phyloP scores from a whole-genome alignment of 2,329 filamentous ascomycete genomes.

The Diaporthe ilicicola region DNA sequence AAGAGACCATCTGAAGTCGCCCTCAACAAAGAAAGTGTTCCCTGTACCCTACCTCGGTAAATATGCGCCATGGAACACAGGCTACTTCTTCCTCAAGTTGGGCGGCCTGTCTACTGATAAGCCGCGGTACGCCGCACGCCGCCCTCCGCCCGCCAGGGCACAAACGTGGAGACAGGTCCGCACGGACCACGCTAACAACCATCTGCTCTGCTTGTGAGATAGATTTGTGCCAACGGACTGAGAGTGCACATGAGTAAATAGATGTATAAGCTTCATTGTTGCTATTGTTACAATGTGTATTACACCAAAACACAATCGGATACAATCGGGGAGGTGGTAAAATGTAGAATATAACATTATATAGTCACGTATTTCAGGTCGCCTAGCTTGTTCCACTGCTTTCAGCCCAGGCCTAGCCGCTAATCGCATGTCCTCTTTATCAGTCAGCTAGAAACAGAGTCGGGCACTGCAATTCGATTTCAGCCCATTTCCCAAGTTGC shows the following conservation, averaged over 20 bases:
- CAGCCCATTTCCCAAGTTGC: conserved; percentile 4
- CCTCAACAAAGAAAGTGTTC: conserved; percentile 3
- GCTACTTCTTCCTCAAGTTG: not conserved
- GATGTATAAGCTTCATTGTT: not conserved
- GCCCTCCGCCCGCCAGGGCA: not conserved
- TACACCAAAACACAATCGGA: not conserved
- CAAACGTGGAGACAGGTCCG: not conserved
- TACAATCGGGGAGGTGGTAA: not conserved
- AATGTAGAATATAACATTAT: not conserved
- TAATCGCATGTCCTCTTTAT: conserved; percentile 10
- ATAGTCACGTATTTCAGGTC: not conserved
- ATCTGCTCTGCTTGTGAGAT: not conserved
- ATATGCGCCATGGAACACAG: not conserved
- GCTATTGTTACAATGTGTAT: not conserved
- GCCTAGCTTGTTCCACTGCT: not conserved
- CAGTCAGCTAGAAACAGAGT: not conserved
- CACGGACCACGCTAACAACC: conserved; percentile 8
- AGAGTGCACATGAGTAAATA: not conserved
- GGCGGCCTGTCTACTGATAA: conserved; percentile 15
- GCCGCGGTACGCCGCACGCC: not conserved
- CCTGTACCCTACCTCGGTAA: not conserved
- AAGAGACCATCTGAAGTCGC: not conserved
- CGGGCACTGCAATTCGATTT: not conserved
- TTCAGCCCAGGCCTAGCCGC: not conserved
- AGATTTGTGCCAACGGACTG: not conserved